Base-by-base conservation (phyloP, 2,329 filamentous ascomycete species). In the Fusarium cyanostomum region DNA sequence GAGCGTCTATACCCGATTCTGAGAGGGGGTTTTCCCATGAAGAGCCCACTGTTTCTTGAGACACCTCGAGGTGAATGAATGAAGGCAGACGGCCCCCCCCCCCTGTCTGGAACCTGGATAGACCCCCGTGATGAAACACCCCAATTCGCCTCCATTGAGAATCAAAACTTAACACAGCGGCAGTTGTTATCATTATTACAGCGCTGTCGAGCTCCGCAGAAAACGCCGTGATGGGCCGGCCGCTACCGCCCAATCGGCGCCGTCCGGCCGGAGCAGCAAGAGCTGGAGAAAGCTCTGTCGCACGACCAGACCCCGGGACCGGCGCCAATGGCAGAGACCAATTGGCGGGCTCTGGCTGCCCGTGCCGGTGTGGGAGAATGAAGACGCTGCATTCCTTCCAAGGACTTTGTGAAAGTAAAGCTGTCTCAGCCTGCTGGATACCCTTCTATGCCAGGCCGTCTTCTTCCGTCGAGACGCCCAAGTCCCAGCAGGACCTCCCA, bases 51-150 rank as follows among this genome's bases (percentile, higher is more conserved):
- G 16, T 8, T 13, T 41, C 28, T n/a, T 9, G 8, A n/a, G 43
- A 66, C 63, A 13, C 59, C 63, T 38, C 59, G 63, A 66, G 26
- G 63, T 66, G 63, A 53, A 66, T 59, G 35, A 56, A 66, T 66
- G 21, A 42, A 24, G 7, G 15, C 12, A 48, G 33, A 51, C 46
- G 35, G 6, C 21, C 4, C 35, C 46, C 46, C 30, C 49, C 35
- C 46, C 46, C 30, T 38, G 28, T 52, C 49, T 42, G 26, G 24
- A 13, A 38, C 56, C 42, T 58, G 52, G 31, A 26, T 49, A 46
- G 41, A 48, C 52, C 12, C 35, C 42, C 34, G 26, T 28, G 18
- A 27, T 38, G 45, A 52, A 49, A 44, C 39, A 50, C 62, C 54
- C 56, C 55, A 39, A 64, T 66, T 64, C 24, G 58, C 58, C 59